These are phyloP conservation scores for Ophiocytium majus DNA, from an alignment of 352 stramenopile genomes.

Conservation along the genomic window DNA sequence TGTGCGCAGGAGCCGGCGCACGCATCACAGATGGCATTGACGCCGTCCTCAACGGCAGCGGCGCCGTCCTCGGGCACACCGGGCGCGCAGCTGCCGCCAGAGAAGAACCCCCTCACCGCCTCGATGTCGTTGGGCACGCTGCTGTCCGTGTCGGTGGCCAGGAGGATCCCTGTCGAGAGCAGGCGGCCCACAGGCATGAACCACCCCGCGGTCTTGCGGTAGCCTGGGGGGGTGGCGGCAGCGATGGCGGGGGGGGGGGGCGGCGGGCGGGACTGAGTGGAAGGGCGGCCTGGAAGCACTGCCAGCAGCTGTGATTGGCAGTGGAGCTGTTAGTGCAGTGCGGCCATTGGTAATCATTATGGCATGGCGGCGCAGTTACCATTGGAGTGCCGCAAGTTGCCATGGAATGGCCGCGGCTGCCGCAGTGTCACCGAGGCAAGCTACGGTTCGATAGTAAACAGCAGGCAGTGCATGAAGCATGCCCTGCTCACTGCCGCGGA, in stretches of 20 bases:
- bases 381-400: too few species aligned
- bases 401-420: too few species aligned
- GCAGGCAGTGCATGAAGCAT: too few species aligned
- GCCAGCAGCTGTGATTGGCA: too few species aligned
- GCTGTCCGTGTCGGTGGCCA: not conserved
- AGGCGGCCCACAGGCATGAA: conserved; percentile 1
- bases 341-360: too few species aligned
- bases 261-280: not conserved
- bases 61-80: not conserved
- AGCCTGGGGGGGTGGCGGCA: not conserved
- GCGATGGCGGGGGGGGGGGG: not conserved
- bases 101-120: not conserved
- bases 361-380: too few species aligned
- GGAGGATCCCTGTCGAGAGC: not conserved
- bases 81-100: not conserved
- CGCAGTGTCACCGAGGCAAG: too few species aligned
- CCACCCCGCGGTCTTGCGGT: conserved; percentile 9
- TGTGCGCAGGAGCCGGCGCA: not conserved
- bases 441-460: too few species aligned
- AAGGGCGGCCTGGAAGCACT: not conserved
- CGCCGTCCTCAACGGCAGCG: not conserved
- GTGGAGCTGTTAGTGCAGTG: too few species aligned
- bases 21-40: not conserved
- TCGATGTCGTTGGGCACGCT: conserved; percentile 18
- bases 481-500: too few species aligned